Evolutionary conservation across 768 basidiomycete genomes (phyloP).

Genomic region (Boletales sp.): DNA sequence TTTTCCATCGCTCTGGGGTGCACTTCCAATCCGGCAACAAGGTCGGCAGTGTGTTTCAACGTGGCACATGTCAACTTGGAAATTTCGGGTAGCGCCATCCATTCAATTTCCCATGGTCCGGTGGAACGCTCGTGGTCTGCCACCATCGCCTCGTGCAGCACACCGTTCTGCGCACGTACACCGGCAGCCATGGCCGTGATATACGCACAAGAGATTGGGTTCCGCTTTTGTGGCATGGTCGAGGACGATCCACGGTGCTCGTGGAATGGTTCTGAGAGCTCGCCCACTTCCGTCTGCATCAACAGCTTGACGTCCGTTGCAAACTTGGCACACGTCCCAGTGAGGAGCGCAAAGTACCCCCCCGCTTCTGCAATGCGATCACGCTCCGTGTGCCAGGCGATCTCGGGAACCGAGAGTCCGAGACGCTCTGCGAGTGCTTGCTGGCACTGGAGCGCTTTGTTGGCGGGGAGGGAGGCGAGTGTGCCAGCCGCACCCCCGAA

Average conservation of each 20-base stretch:
- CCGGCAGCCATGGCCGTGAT: slow-evolving; percentile 42
- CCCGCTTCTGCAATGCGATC: slow-evolving; percentile 43
- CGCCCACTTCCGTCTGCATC: slow-evolving; percentile 46
- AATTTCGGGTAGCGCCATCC: slow-evolving; percentile 45
- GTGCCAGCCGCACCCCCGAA: slow-evolving; percentile 47
- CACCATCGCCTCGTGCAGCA: slow-evolving; percentile 45
- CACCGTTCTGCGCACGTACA: slow-evolving; percentile 37
- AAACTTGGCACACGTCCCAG: slow-evolving; percentile 45
- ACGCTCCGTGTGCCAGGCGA: slow-evolving; percentile 40
- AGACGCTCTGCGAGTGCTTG: slow-evolving; percentile 16
- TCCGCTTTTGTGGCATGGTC: slow-evolving; percentile 52
- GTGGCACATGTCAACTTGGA: slow-evolving; percentile 40
- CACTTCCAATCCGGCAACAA: slow-evolving; percentile 40
- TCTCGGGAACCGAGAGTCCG: slow-evolving; percentile 22
- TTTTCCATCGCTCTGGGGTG: slow-evolving; percentile 37
- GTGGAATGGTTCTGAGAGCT: slow-evolving; percentile 43
- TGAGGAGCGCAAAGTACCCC: slow-evolving; percentile 41
- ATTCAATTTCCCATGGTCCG: slow-evolving; percentile 51
- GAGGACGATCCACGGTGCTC: slow-evolving; percentile 44
- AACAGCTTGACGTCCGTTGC: slow-evolving; percentile 43
- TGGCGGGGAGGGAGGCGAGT: slow-evolving; percentile 40
- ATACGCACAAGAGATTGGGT: slow-evolving; percentile 43
- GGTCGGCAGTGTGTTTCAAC: slow-evolving; percentile 33
- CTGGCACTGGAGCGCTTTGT: slow-evolving; percentile 28
- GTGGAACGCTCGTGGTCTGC: slow-evolving; percentile 48